Conservation (phyloP, 108 stramenopile species). For the Stephanodiscus minutulus region DNA sequence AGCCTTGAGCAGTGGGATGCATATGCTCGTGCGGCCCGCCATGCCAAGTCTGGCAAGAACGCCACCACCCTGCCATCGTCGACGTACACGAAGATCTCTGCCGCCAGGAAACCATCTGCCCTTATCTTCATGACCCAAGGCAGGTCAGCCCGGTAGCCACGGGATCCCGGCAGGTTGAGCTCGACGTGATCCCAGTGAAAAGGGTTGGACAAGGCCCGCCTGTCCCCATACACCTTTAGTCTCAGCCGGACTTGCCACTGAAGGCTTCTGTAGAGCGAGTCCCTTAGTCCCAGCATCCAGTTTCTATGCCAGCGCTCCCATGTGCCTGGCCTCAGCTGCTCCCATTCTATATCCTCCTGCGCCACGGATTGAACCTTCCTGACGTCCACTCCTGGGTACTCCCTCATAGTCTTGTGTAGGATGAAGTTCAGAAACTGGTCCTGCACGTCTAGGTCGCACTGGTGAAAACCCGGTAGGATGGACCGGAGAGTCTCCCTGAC, state of each 20-base stretch:
- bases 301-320: conserved; percentile 33
- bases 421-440: conserved; percentile 55
- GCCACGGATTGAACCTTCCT: conserved; percentile 3
- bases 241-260: conserved; percentile 1
- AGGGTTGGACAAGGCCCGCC: conserved; percentile 6
- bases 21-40: no score
- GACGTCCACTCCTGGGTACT: conserved; percentile 43
- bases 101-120: no score
- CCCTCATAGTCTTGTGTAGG: conserved; percentile 15
- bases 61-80: no score
- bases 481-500: conserved; percentile 2
- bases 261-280: conserved; percentile 25
- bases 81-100: no score
- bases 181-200: conserved; percentile 18
- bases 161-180: conserved; percentile 24
- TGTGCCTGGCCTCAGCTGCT: background rate
- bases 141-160: no score
- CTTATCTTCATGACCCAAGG: no score
- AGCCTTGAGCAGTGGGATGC: no score
- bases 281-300: conserved; percentile 44
- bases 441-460: conserved; percentile 47
- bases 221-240: conserved; percentile 15
- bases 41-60: no score
- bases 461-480: no score
- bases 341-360: conserved; percentile 1